These are phyloP conservation scores for Heterobasidion irregulare DNA, from an alignment of 1,284 basidiomycete species.

Conservation along the genomic window DNA sequence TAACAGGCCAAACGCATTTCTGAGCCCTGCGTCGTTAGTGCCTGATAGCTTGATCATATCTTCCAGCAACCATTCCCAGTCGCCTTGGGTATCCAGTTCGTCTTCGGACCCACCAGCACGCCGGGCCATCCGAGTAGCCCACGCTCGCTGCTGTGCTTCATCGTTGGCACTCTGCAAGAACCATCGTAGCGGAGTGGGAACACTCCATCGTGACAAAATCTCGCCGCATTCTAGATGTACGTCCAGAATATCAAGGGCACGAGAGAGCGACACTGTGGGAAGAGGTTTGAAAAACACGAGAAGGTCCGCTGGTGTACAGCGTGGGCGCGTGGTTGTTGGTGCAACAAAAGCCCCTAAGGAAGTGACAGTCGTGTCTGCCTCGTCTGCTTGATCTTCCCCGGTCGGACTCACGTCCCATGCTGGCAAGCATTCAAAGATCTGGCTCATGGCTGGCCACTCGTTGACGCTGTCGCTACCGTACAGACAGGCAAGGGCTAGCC, in stretches of 20 bases:
- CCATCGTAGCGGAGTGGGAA: constrained; percentile 74
- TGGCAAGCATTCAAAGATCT: constrained; percentile 90
- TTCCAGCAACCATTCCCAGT: constrained; percentile 81
- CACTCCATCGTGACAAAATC: constrained; percentile 80
- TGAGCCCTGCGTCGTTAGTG: constrained; percentile 49
- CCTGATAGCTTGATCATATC: constrained; percentile 83
- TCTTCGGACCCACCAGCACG: constrained; percentile 51
- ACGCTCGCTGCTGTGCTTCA: constrained; percentile 64
- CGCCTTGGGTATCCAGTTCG: constrained; percentile 52
- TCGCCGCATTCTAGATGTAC: constrained; percentile 92
- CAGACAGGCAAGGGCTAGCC: constrained; percentile 80
- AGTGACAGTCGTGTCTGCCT: constrained; percentile 69
- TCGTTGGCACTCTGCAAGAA: constrained; percentile 73
- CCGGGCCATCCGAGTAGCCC: constrained; percentile 82
- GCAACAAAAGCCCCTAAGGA: constrained; percentile 75
- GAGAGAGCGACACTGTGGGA: constrained; percentile 64
- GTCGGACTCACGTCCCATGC: constrained; percentile 68
- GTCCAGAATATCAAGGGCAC: constrained; percentile 83
- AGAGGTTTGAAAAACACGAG: constrained; percentile 78
- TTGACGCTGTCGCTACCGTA: constrained; percentile 72
- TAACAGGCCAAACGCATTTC: constrained; percentile 76
- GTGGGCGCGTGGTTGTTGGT: constrained; percentile 58
- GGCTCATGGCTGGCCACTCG: constrained; percentile 79
- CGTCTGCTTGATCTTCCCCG: constrained; percentile 58
- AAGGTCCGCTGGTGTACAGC: constrained; percentile 61